Evolutionary conservation across 306 rosid species (phyloP).

Genomic region (Cucurbita ficifolia): DNA sequence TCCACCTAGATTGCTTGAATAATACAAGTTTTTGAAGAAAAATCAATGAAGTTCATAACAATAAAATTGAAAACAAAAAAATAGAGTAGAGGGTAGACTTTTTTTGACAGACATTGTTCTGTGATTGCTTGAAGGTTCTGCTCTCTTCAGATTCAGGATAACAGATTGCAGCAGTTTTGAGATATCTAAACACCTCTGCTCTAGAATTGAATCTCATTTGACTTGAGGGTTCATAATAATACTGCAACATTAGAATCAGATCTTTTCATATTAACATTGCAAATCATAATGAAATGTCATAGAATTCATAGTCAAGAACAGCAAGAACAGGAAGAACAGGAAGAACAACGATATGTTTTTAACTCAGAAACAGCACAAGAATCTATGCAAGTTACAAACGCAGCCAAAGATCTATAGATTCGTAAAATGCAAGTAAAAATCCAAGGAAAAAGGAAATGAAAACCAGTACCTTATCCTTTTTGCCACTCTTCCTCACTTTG

Average conservation of each 20-base stretch:
- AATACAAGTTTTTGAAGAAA: conserved; percentile 21
- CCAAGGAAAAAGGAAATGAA: not conserved
- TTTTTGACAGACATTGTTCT: conserved; percentile 39
- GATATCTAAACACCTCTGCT: conserved; percentile 42
- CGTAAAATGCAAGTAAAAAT: not conserved
- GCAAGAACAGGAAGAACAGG: not conserved
- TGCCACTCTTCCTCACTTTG: conserved; percentile 44
- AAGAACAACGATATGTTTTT: not conserved
- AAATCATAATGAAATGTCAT: not conserved
- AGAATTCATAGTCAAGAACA: not conserved
- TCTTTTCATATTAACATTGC: not conserved
- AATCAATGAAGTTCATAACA: conserved; percentile 14
- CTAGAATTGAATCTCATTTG: conserved; percentile 44
- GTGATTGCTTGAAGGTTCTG: conserved; percentile 18
- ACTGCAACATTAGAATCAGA: conserved; percentile 34
- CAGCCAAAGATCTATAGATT: conserved; percentile 20
- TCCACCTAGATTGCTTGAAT: conserved; percentile 53
- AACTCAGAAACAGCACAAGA: not conserved
- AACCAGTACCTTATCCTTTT: conserved; percentile 46
- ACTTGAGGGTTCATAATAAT: conserved; percentile 34
- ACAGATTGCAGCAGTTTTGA: conserved; percentile 9
- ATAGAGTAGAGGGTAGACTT: conserved; percentile 11
- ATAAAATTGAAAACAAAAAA: not conserved
- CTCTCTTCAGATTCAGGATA: conserved; percentile 10
- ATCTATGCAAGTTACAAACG: not conserved